Conservation (phyloP, 176 grass and related monocot species). For the Otatea glauca region DNA sequence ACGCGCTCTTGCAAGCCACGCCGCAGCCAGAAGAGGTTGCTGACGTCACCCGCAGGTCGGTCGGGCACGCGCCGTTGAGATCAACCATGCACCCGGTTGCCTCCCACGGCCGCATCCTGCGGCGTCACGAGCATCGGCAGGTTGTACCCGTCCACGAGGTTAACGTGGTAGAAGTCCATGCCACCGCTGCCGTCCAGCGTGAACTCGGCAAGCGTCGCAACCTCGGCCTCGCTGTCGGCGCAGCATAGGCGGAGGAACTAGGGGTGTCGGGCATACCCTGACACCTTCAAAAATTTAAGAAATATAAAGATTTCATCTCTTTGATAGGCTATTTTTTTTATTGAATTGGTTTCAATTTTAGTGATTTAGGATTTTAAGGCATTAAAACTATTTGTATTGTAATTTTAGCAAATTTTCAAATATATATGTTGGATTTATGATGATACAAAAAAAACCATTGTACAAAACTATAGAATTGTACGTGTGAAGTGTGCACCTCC, state of each 20-base stretch:
- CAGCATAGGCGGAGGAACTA: not conserved
- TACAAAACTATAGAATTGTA: too few species aligned
- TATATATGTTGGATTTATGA: too few species aligned
- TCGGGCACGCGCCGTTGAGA: constrained; percentile 69
- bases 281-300: too few species aligned
- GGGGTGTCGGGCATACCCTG: too few species aligned
- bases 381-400: too few species aligned
- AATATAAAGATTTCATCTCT: too few species aligned
- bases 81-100: constrained; percentile 57
- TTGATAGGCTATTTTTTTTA: too few species aligned
- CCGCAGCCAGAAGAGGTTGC: constrained; percentile 6
- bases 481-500: too few species aligned
- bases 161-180: constrained; percentile 67
- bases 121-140: constrained; percentile 62
- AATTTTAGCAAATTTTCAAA: too few species aligned
- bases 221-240: not conserved
- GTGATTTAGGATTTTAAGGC: too few species aligned
- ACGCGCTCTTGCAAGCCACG: constrained; percentile 83
- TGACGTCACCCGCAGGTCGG: constrained; percentile 49
- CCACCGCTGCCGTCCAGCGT: constrained; percentile 48
- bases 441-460: too few species aligned
- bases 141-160: constrained; percentile 71
- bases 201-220: not conserved
- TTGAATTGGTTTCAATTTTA: too few species aligned
- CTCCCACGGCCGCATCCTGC: not conserved